Percentiles rank a stretch among this genome's conserved stretches.
phyloP scores from a whole-genome alignment of 306 rosid species.

The Prosopis cineraria region DNA sequence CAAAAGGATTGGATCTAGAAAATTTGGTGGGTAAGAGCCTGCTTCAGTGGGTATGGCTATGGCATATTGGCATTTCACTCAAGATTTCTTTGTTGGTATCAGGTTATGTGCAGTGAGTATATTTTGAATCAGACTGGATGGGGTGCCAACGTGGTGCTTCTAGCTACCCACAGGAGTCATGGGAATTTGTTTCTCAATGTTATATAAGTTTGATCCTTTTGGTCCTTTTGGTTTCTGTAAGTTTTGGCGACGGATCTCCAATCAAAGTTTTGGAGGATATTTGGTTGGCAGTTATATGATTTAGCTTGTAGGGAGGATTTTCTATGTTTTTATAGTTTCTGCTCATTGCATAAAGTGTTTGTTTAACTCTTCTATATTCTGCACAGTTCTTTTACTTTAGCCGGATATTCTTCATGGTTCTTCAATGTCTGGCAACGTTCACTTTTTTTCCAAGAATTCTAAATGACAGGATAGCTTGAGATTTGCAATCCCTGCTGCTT shows the following conservation, averaged over 20 bases:
- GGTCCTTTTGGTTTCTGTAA: background rate
- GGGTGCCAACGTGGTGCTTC: background rate
- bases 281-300: background rate
- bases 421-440: background rate
- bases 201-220: background rate
- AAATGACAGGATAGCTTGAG: conserved; percentile 5
- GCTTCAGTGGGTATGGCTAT: background rate
- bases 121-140: background rate
- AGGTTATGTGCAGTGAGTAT: background rate
- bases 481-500: background rate
- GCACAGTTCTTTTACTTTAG: background rate
- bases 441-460: conserved; percentile 20
- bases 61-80: background rate
- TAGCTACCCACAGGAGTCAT: background rate
- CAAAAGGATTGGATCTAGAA: background rate
- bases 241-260: background rate
- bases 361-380: background rate
- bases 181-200: background rate
- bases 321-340: background rate
- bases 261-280: background rate
- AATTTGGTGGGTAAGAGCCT: background rate
- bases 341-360: background rate
- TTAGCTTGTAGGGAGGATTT: background rate
- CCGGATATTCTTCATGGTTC: background rate
- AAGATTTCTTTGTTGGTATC: background rate